A percentile compares a stretch with the other conserved stretches of the same genome.
Conservation (phyloP, 768 basidiomycete genomes). For the Russula vinacea region DNA sequence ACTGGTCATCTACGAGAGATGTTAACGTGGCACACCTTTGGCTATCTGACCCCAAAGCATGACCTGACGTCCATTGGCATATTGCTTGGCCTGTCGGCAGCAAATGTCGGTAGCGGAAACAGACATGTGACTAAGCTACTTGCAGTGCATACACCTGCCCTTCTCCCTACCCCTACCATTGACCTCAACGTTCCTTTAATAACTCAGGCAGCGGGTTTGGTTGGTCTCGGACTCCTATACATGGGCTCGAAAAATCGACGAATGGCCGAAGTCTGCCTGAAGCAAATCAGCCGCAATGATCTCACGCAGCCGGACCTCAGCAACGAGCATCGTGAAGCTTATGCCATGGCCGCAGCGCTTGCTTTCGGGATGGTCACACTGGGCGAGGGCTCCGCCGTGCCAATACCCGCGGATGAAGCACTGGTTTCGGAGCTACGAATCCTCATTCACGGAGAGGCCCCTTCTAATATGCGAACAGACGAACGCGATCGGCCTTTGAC, state of each 20-base stretch:
- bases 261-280: constrained; percentile 90
- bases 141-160: constrained; percentile 88
- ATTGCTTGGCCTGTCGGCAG: constrained; percentile 88
- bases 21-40: constrained; percentile 93
- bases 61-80: constrained; percentile 93
- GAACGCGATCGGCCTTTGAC: constrained; percentile 58
- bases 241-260: constrained; percentile 82
- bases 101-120: constrained; percentile 82
- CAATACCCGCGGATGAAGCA: constrained; percentile 69
- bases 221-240: constrained; percentile 87
- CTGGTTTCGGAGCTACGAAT: constrained; percentile 64
- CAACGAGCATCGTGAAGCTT: constrained; percentile 88
- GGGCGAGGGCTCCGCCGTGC: constrained; percentile 63
- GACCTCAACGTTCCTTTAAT: constrained; percentile 88
- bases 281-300: constrained; percentile 75
- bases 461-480: constrained; percentile 39
- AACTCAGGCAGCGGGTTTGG: constrained; percentile 84
- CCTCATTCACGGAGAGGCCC: constrained; percentile 73
- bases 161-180: constrained; percentile 81
- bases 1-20: constrained; percentile 87
- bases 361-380: constrained; percentile 98
- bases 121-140: constrained; percentile 86
- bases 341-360: constrained; percentile 82
- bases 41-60: constrained; percentile 93
- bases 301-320: constrained; percentile 79